These are phyloP conservation scores for Citrullus amarus DNA, from an alignment of 306 rosid species.

Conservation along the genomic window DNA sequence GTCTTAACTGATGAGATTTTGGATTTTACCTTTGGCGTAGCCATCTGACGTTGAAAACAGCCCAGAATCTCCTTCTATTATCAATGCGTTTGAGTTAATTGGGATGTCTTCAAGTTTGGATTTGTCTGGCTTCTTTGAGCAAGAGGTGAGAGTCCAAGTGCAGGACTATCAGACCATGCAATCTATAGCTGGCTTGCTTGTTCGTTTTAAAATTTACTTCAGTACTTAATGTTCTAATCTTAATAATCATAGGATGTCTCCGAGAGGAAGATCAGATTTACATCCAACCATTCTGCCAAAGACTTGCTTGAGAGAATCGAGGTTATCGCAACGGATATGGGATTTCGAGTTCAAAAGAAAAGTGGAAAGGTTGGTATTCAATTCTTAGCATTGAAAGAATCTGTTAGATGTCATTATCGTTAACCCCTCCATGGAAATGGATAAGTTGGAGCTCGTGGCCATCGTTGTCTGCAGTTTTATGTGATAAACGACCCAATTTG, in stretches of 20 bases:
- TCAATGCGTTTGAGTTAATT: conserved; percentile 88
- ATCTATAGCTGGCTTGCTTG: not conserved
- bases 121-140: conserved; percentile 92
- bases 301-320: conserved; percentile 65
- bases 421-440: not conserved
- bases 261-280: conserved; percentile 87
- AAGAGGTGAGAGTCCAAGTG: conserved; percentile 47
- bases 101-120: conserved; percentile 94
- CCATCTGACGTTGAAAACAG: conserved; percentile 31
- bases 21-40: conserved; percentile 26
- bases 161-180: not conserved
- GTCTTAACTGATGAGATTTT: not conserved
- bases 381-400: not conserved
- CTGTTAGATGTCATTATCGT: not conserved
- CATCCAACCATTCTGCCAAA: conserved; percentile 59
- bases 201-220: not conserved
- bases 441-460: not conserved
- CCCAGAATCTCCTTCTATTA: conserved; percentile 38
- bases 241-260: conserved; percentile 46
- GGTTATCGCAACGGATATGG: conserved; percentile 55
- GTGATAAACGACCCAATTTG: not conserved
- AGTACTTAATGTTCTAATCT: not conserved
- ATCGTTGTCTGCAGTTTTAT: not conserved
- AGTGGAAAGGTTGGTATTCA: conserved; percentile 52
- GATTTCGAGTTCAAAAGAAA: conserved; percentile 64